A percentile compares a stretch with the other conserved stretches of the same genome.
Evolutionary conservation across 768 basidiomycete species (phyloP).

Genomic region (Tubosaeta brunneosetosa): DNA sequence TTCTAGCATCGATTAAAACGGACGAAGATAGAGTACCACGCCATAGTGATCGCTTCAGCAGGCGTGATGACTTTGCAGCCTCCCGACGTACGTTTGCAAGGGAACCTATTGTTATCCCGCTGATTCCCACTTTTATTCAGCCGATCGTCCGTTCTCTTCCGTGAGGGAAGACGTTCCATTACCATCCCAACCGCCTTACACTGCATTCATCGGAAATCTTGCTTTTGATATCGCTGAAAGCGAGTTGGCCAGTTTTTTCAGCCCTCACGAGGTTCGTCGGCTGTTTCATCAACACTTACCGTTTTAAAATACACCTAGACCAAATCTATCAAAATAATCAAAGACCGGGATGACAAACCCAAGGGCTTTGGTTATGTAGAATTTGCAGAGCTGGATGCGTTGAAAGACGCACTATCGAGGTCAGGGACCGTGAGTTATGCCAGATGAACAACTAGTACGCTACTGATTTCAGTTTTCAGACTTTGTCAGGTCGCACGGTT

Average conservation of each 20-base stretch:
- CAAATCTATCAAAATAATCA: conserved; percentile 88
- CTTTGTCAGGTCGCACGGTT: conserved; percentile 72
- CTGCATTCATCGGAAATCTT: conserved; percentile 95
- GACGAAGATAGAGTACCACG: conserved; percentile 57
- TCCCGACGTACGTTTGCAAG: conserved; percentile 49
- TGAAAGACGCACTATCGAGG: conserved; percentile 79
- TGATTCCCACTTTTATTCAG: conserved; percentile 29
- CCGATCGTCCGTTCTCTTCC: conserved; percentile 53
- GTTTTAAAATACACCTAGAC: conserved; percentile 39
- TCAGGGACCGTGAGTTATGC: conserved; percentile 56
- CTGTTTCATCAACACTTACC: neutral
- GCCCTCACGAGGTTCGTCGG: conserved; percentile 49
- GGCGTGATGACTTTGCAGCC: conserved; percentile 61
- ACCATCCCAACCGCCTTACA: conserved; percentile 92
- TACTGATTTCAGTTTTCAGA: conserved; percentile 33
- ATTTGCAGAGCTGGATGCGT: conserved; percentile 78
- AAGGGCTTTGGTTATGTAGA: conserved; percentile 99
- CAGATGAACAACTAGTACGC: neutral
- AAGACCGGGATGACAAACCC: conserved; percentile 87
- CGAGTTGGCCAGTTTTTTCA: conserved; percentile 81
- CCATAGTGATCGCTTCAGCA: conserved; percentile 50
- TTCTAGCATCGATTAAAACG: conserved; percentile 59
- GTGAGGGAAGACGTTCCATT: conserved; percentile 90
- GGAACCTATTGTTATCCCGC: conserved; percentile 3
- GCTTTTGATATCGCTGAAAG: conserved; percentile 86